Base-by-base conservation (phyloP, 768 basidiomycete species). In the Tricholoma hemisulphureum region DNA sequence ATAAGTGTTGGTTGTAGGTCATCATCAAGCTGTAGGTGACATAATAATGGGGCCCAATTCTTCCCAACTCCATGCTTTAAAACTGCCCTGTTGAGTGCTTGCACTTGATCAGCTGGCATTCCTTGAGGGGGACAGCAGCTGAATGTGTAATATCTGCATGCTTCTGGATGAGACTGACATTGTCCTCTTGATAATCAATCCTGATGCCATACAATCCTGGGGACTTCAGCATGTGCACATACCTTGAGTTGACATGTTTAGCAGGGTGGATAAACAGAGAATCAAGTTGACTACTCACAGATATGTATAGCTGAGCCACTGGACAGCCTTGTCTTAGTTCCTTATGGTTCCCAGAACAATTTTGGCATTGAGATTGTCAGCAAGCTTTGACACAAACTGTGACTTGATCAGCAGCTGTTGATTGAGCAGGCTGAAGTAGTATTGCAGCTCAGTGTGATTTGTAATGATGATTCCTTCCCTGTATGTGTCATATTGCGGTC, bases 391-490 rank as follows among this genome's bases (percentile, higher is more conserved):
- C 26, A 99, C 92, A 60, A 96, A 93, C 74, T 98, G 97, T 14
- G 85, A 88, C 75, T 99, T 96, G 69, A 99, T 99, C 0, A 96
- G 97, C 13, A 99, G 81, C 70, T 98, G 97, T 73, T 97, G 95
- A 67, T 98, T 98, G 78, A 97, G 76, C 73, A 98, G 77, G 65
- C 89, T 92, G 21, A 98, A 80, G 69, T 98, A 99, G 71, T 98
- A 99, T 72, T 98, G 97, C 37, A 99, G 80, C 71, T 99, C 97
- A 2, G 89, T 84, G 67, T 98, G 95, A 69, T 95, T 98, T 39
- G 97, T 99, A 74, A 98, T 98, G 72, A 99, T 97, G 67, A 97
- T 90, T 43, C 97, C 97, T 74, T 98, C 96, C 21, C 97, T 96
- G 64, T 84, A 95, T 0, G 95, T 97, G 71, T 99, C 96, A 73